Conservation (phyloP, 441 rosid species). For the Flueggea neowawraea region DNA sequence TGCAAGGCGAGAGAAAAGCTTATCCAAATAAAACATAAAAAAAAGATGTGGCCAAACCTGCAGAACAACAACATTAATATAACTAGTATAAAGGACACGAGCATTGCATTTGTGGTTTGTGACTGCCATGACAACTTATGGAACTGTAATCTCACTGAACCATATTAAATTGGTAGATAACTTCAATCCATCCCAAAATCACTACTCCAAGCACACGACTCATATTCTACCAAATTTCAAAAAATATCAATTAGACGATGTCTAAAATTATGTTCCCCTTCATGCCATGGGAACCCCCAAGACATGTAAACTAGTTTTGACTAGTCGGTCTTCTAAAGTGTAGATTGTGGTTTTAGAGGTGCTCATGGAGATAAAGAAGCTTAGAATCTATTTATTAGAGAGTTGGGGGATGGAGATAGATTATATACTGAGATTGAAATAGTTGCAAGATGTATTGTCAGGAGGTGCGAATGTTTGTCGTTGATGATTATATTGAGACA, state of each 20-base stretch:
- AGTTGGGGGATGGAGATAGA: neutral
- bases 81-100: too few relatives aligned
- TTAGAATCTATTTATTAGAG: neutral
- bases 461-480: conserved; percentile 16
- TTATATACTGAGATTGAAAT: neutral
- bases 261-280: neutral
- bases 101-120: too few relatives aligned
- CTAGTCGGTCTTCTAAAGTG: conserved; percentile 12
- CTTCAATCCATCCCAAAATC: too few relatives aligned
- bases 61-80: too few relatives aligned
- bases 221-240: too few relatives aligned
- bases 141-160: too few relatives aligned
- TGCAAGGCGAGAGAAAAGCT: too few relatives aligned
- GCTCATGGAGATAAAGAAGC: conserved; percentile 16
- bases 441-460: neutral
- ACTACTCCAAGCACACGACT: too few relatives aligned
- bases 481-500: conserved; percentile 9
- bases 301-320: conserved; percentile 13
- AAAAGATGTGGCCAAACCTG: too few relatives aligned
- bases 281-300: neutral
- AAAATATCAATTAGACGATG: conserved; percentile 24
- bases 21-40: too few relatives aligned
- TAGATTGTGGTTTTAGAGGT: conserved; percentile 9
- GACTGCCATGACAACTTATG: too few relatives aligned
- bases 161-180: too few relatives aligned